phyloP scores from a whole-genome alignment of 1,284 basidiomycete genomes.

The Sporisorium reilianum region DNA sequence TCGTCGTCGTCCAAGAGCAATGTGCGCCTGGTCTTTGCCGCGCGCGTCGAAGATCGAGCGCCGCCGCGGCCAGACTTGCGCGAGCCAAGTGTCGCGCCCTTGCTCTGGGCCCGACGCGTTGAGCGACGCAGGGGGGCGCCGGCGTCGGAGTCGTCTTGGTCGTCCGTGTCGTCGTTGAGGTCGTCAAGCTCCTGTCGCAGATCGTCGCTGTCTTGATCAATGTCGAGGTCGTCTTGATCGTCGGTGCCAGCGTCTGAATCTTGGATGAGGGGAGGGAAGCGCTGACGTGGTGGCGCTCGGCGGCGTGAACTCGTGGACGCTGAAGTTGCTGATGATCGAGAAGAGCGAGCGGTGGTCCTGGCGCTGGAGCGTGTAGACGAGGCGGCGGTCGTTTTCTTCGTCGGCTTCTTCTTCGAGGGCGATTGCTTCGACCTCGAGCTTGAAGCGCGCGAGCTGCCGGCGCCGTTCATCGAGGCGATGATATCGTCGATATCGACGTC shows the following conservation, averaged over 20 bases:
- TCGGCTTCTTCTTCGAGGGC: neutral
- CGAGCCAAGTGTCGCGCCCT: neutral
- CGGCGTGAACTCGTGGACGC: neutral
- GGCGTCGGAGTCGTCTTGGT: constrained; percentile 16
- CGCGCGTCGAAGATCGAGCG: neutral
- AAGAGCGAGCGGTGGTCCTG: neutral
- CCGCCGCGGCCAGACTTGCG: neutral
- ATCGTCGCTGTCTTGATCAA: constrained; percentile 6
- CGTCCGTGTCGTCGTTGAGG: constrained; percentile 23
- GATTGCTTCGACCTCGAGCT: constrained; percentile 1
- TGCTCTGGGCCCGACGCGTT: constrained; percentile 7
- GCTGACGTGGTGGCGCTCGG: constrained; percentile 11
- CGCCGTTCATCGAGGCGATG: constrained; percentile 34
- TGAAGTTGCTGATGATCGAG: neutral
- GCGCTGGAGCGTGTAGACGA: neutral
- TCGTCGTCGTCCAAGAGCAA: constrained; percentile 14
- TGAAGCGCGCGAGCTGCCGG: constrained; percentile 3
- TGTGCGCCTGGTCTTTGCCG: constrained; percentile 1
- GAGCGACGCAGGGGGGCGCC: constrained; percentile 15
- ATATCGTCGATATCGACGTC: constrained; percentile 33
- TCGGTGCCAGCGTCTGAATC: constrained; percentile 12
- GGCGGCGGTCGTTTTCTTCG: neutral
- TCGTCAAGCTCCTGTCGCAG: constrained; percentile 19
- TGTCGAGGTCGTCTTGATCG: constrained; percentile 15
- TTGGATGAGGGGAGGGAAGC: constrained; percentile 8